These are phyloP conservation scores for Pseudognaphalium luteoalbum DNA, from an alignment of 129 eudicot genomes.

Conservation along the genomic window DNA sequence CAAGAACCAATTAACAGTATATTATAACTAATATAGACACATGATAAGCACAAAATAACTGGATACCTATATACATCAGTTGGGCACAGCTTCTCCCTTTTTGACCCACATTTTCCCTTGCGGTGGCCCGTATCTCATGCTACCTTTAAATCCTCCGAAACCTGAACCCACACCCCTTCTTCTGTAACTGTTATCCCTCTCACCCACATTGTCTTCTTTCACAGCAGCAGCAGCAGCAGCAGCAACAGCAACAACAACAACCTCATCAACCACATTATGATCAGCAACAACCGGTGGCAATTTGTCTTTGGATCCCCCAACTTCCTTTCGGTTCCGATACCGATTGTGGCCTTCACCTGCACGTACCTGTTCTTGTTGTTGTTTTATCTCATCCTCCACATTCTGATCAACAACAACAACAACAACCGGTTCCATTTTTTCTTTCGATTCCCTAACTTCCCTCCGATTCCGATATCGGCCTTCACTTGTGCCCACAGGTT, in stretches of 20 bases:
- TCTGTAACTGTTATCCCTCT: neutral
- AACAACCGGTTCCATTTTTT: neutral
- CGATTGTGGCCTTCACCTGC: neutral
- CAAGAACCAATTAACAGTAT: neutral
- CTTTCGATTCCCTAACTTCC: neutral
- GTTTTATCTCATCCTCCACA: neutral
- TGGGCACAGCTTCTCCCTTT: conserved; percentile 22
- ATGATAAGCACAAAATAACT: neutral
- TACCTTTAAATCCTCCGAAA: no score
- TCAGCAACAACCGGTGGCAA: neutral
- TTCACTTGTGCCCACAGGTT: no score
- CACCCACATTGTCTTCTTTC: neutral
- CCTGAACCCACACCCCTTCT: neutral
- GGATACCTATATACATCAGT: neutral
- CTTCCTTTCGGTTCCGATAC: neutral
- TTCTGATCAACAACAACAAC: neutral
- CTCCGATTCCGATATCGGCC: neutral
- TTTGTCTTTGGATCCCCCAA: neutral
- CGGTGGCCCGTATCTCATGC: no score
- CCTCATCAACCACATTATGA: neutral
- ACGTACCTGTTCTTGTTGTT: no score
- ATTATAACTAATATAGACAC: neutral
- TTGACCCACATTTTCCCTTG: conserved; percentile 22
- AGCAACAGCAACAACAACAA: neutral
- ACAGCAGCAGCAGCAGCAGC: conserved; percentile 5